Conservation (phyloP, 352 stramenopile genomes). For the Elongisporangium senticosum region DNA sequence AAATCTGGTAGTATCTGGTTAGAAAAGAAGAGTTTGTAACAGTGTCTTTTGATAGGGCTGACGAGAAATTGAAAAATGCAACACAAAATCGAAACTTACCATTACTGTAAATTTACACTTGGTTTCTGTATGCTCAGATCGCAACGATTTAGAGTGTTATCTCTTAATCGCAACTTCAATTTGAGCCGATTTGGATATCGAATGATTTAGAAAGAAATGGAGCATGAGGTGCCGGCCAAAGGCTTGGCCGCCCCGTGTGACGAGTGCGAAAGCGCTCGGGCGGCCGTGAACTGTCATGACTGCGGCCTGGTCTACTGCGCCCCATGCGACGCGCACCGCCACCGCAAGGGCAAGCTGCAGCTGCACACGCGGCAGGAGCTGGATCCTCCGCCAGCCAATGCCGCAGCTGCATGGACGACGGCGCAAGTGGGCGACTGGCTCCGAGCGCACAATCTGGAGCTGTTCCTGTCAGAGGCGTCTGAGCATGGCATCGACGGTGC, state of each 20-base stretch:
- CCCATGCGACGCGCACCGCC: conserved; percentile 53
- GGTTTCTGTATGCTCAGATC: background rate
- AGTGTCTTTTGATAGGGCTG: conserved; percentile 6
- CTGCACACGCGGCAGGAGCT: conserved; percentile 44
- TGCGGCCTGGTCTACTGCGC: conserved; percentile 73
- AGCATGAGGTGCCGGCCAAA: background rate
- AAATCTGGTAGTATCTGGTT: background rate
- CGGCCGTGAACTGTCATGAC: conserved; percentile 53
- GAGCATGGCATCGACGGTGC: conserved; percentile 40
- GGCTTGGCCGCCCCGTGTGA: conserved; percentile 30
- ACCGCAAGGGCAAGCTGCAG: conserved; percentile 81
- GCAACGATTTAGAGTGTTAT: background rate
- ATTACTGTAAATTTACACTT: no score
- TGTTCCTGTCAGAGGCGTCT: conserved; percentile 45
- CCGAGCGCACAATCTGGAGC: conserved; percentile 40
- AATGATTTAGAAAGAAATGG: background rate
- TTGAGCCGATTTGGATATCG: background rate
- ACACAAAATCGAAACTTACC: background rate
- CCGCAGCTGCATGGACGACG: conserved; percentile 21
- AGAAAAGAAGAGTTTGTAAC: background rate
- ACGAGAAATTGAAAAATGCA: conserved; percentile 1
- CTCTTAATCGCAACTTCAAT: background rate
- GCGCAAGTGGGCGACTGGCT: conserved; percentile 59
- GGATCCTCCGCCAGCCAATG: conserved; percentile 2
- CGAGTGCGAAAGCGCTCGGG: conserved; percentile 55